Base-by-base conservation (phyloP, 2,329 filamentous ascomycete species). In the Hypoxylon sp. region DNA sequence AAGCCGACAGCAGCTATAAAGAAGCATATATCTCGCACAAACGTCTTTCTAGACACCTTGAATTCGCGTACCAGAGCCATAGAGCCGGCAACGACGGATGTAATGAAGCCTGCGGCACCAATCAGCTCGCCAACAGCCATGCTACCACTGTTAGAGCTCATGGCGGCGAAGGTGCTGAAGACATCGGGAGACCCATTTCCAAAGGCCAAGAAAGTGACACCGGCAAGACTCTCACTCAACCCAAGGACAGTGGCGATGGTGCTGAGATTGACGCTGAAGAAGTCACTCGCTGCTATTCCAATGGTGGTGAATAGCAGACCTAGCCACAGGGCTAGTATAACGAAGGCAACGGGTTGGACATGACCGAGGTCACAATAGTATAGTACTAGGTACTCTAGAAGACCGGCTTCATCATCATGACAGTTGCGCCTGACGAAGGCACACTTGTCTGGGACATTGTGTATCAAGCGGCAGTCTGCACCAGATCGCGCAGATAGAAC, bases 61-160 rank as follows among this genome's bases (percentile, higher is more conserved):
- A 99, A 99, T 57, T 97, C 96, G 69, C 93, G 87, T n/a, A 97
- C 94, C 59, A 99, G 81, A 12, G 95, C 96, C 96, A 99, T 99
- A 60, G 94, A 97, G 14, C 96, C 96, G 4, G 95, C 94, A 32
- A 99, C 96, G 16, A 99, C 95, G 1, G 94, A 92, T 1, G 94
- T 96, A 78, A 99, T 99, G 81, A 99, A 99, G 68, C 93, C 90
- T 32, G 96, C 96, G 9, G 96, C 96, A 32, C 96, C 96, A 56
- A 99, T 93, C 53, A 99, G 84, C 81, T 99, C 96, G 47, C 96
- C 96, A 41, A 99, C 89, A 0, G 96, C 96, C 84, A 99, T 87
- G 81, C 94, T 96, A n/a, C 95, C 95, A 77, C 94, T 97, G 75
- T 98, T 93, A 23, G 94, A 97, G 74, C 90, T 90, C 93, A 99